A percentile compares a stretch with the other conserved stretches of the same genome.
phyloP scores from a whole-genome alignment of 2,329 filamentous ascomycete species.

The Exophiala sp. region DNA sequence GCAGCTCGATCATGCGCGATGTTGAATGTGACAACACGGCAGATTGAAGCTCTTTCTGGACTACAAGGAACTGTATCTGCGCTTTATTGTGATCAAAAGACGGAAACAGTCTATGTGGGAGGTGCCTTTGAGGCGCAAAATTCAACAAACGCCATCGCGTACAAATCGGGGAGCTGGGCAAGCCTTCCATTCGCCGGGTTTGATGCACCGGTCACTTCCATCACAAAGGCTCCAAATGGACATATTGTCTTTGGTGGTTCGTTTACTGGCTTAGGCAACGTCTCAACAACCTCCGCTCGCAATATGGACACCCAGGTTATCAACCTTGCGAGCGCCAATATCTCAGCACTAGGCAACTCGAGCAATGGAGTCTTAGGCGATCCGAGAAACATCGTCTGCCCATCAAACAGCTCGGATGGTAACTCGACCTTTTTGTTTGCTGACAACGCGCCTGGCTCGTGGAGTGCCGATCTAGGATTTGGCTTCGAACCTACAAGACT shows the following conservation, averaged over 20 bases:
- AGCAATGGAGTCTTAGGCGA: constrained; percentile 62
- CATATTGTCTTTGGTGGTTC: constrained; percentile 88
- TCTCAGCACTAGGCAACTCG: constrained; percentile 55
- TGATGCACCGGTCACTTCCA: constrained; percentile 84
- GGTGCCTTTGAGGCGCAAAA: constrained; percentile 74
- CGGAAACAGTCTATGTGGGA: constrained; percentile 80
- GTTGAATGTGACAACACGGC: constrained; percentile 66
- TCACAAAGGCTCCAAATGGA: constrained; percentile 69
- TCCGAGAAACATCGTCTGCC: constrained; percentile 77
- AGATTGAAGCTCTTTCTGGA: constrained; percentile 69
- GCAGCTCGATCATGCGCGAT: constrained; percentile 73
- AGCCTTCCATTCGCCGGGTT: constrained; percentile 88
- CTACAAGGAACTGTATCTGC: constrained; percentile 76
- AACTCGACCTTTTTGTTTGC: constrained; percentile 74
- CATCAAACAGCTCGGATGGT: constrained; percentile 59
- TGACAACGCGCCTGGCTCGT: constrained; percentile 70
- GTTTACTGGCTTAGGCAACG: constrained; percentile 81
- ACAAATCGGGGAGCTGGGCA: constrained; percentile 63
- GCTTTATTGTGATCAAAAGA: constrained; percentile 71
- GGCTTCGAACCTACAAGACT: constrained; percentile 82
- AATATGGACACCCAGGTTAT: constrained; percentile 66
- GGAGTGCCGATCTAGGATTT: constrained; percentile 76
- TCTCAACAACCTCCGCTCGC: constrained; percentile 35
- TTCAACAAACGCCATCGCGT: constrained; percentile 84
- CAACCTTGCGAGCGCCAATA: constrained; percentile 72